Conservation (phyloP, 495 filamentous ascomycete genomes). For the Tuber borchii region DNA sequence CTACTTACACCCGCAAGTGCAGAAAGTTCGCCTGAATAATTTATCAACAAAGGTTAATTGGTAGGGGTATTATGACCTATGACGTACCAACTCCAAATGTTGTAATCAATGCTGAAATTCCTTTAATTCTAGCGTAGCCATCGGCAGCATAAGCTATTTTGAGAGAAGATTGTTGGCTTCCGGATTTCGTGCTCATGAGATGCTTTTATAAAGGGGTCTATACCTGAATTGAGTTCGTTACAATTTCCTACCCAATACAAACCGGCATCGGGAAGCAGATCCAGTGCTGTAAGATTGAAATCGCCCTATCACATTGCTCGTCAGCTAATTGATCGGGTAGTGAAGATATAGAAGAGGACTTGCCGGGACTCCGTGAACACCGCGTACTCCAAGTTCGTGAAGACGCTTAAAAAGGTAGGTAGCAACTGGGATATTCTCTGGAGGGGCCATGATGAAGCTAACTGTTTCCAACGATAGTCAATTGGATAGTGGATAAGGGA, state of each 20-base stretch:
- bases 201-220: slow-evolving; percentile 3
- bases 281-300: slow-evolving; percentile 64
- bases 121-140: slow-evolving; percentile 69
- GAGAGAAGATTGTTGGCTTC: not conserved
- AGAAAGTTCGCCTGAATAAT: slow-evolving; percentile 55
- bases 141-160: slow-evolving; percentile 64
- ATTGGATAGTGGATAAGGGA: not conserved
- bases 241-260: slow-evolving; percentile 72
- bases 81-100: slow-evolving; percentile 63
- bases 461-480: not conserved
- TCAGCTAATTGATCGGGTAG: slow-evolving; percentile 4
- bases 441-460: slow-evolving; percentile 19
- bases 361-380: slow-evolving; percentile 59
- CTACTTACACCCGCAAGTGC: slow-evolving; percentile 58
- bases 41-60: slow-evolving; percentile 8
- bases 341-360: not conserved
- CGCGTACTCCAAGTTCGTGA: slow-evolving; percentile 60
- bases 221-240: slow-evolving; percentile 76
- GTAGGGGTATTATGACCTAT: not conserved
- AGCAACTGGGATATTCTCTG: slow-evolving; percentile 26
- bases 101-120: slow-evolving; percentile 65
- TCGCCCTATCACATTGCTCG: slow-evolving; percentile 50
- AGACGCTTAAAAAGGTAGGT: slow-evolving; percentile 64
- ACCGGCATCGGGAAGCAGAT: slow-evolving; percentile 57
- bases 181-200: not conserved